A percentile compares a stretch with the other conserved stretches of the same genome.
phyloP scores from a whole-genome alignment of 2,329 filamentous ascomycete genomes.

The Pseudocercospora fuligena region DNA sequence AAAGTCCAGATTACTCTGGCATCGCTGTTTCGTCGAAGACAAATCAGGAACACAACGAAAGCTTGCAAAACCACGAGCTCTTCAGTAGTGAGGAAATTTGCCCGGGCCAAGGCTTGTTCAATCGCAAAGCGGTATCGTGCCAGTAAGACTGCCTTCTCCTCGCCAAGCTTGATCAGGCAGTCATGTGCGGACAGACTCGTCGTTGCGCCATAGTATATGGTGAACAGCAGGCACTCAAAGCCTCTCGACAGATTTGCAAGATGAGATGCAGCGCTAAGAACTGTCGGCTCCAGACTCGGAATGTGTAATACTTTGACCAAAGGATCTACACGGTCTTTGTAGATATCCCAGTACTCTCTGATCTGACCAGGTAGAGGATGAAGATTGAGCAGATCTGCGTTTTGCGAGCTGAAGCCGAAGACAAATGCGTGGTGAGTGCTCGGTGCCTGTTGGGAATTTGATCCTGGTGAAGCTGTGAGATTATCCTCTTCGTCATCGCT shows the following conservation, averaged over 20 bases:
- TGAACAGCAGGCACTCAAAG: slow-evolving; percentile 64
- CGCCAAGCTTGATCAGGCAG: slow-evolving; percentile 54
- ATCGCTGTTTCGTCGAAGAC: slow-evolving; percentile 57
- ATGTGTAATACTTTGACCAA: slow-evolving; percentile 73
- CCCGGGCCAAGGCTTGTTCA: slow-evolving; percentile 67
- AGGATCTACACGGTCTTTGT: slow-evolving; percentile 74
- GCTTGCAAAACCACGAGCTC: slow-evolving; percentile 67
- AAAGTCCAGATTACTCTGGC: slow-evolving; percentile 62
- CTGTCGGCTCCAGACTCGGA: slow-evolving; percentile 65
- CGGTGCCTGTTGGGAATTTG: slow-evolving; percentile 34
- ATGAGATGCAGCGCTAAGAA: slow-evolving; percentile 62
- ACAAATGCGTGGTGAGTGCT: slow-evolving; percentile 73
- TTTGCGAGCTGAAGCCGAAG: slow-evolving; percentile 73
- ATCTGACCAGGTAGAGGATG: slow-evolving; percentile 71
- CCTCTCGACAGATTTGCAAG: slow-evolving; percentile 61
- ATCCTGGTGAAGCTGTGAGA: slow-evolving; percentile 44
- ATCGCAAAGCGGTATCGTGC: slow-evolving; percentile 65
- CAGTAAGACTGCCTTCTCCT: slow-evolving; percentile 56
- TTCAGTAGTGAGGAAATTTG: slow-evolving; percentile 66
- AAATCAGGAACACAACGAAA: slow-evolving; percentile 64
- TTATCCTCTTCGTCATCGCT: slow-evolving; percentile 66
- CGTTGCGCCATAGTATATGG: slow-evolving; percentile 65
- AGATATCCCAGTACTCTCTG: slow-evolving; percentile 70
- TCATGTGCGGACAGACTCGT: slow-evolving; percentile 57
- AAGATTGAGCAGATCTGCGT: slow-evolving; percentile 66